Base-by-base conservation (phyloP, 371 early-diverging fungal genomes). In the Mucor circinelloides region DNA sequence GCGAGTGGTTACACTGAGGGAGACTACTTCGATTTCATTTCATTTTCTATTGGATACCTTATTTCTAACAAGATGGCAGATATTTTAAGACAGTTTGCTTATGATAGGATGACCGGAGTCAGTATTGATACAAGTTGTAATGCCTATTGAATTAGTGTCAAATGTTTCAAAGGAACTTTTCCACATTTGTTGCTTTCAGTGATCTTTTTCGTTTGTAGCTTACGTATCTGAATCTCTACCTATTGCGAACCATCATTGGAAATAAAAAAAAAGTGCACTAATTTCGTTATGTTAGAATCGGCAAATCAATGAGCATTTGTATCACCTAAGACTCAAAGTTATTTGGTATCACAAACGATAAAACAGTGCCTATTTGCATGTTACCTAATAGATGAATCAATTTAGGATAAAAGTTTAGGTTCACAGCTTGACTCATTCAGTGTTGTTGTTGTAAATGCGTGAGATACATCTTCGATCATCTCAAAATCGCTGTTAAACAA, bases 31-130 rank as follows among this genome's bases (percentile, higher is more conserved):
- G 50, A 23, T 12, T 50, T 50, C 48, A 48, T 36, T 36, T 10
- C 3, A n/a, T 2, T 19, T 52, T 27, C 27, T 52, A 55, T 55
- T 55, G 55, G 55, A 30, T 31, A 31, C n/a, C n/a, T 31, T 31
- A 30, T 17, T 13, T 55, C 17, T 55, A 17, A 0, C 17, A 55
- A 55, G 28, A 55, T 55, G 55, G 55, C n/a, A 55, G 31, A 55
- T 55, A 27, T 30, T 55, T 55, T 55, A 55, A 55, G 55, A 31
- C 31, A 50, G 8, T 50, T 55, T 31, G 6, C 55, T n/a, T 30
- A 23, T 55, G 55, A 55, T 55, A 55, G 55, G 55, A 31, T 55
- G 31, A 55, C 55, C 55, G 55, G 55, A 55, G 55, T 55, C 27
- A 55, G 9, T 9, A 50, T 50, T 12, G 23, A 3, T 23, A 10